These are phyloP conservation scores for Annona cherimola DNA, from an alignment of 164 flowering plant genomes.

Conservation along the genomic window DNA sequence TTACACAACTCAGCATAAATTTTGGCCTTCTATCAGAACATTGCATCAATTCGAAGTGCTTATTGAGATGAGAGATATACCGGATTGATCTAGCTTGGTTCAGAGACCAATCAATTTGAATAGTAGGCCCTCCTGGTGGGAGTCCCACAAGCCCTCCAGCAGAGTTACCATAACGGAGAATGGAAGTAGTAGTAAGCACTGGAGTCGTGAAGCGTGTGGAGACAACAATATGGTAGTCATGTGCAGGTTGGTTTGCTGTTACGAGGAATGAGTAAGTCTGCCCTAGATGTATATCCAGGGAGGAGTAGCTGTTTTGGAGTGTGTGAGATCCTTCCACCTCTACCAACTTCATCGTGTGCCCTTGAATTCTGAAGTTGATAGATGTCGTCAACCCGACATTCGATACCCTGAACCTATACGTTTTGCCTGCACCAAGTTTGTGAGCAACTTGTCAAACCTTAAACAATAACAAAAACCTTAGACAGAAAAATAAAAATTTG, in stretches of 20 bases:
- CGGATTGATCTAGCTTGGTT: slow-evolving; percentile 75
- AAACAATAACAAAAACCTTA: background rate
- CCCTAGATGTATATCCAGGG: slow-evolving; percentile 88
- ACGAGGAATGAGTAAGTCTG: slow-evolving; percentile 88
- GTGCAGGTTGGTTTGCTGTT: slow-evolving; percentile 71
- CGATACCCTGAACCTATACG: slow-evolving; percentile 88
- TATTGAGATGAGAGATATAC: slow-evolving; percentile 26
- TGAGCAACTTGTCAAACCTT: background rate
- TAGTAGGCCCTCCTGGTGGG: slow-evolving; percentile 77
- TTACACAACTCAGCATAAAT: background rate
- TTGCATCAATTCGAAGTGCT: background rate
- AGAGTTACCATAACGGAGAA: slow-evolving; percentile 85
- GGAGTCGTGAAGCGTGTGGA: slow-evolving; percentile 78
- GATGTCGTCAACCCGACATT: slow-evolving; percentile 87
- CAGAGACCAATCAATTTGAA: slow-evolving; percentile 67
- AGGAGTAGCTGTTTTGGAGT: slow-evolving; percentile 61
- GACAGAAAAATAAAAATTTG: too few species aligned
- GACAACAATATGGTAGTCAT: slow-evolving; percentile 76
- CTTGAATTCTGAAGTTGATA: slow-evolving; percentile 90
- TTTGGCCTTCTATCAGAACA: background rate
- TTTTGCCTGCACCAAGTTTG: slow-evolving; percentile 44
- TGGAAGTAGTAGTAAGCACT: slow-evolving; percentile 71
- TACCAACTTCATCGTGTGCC: slow-evolving; percentile 73
- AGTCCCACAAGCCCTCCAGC: slow-evolving; percentile 55
- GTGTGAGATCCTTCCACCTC: slow-evolving; percentile 99